Base-by-base conservation (phyloP, 768 basidiomycete species). In the Kwoniella mangroviensis region DNA sequence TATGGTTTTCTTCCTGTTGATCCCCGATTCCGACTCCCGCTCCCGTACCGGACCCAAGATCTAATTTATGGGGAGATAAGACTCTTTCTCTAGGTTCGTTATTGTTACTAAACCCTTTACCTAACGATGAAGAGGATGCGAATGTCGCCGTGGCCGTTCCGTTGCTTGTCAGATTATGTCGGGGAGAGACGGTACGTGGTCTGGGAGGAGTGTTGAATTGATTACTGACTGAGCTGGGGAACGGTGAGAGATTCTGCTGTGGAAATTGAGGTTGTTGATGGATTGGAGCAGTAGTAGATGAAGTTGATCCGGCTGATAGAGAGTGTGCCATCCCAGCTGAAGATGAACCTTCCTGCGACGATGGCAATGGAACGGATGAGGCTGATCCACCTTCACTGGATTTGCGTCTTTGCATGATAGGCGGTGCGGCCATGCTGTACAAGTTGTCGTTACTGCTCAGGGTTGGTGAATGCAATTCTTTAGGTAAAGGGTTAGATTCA, bases 141-240 rank as follows among this genome's bases (percentile, higher is more conserved):
- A 69, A 69, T 9, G 43, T 67, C 3, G 56, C 65, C n/a, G n/a
- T 65, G 12, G 56, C 28, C 4, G 65, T 19, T 26, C 22, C 45
- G 60, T 34, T 34, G 34, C 34, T 34, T 34, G 43, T 61, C 17
- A n/a, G 13, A 22, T 42, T 45, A 13, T 61, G 67, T 57, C 68
- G 61, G 45, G 68, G 68, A 3, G 68, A 69, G 21, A 69, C 68
- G 42, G 68, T 64, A 17, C 68, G 53, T 9, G 68, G 68, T 64
- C 68, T 53, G 41, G 61, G 53, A 6, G 68, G 62, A 7, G 68
- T 62, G 26, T 45, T 52, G 40, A 41, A 43, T 22, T 53, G 52
- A 11, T 58, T 10, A 28, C 24, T n/a, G 11, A 45, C 40, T 6
- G 65, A 49, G 4, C 52, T 53, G 41, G 63, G 62, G 28, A 64